phyloP scores from a whole-genome alignment of 176 grass and related monocot genomes.

The Zea luxurians region DNA sequence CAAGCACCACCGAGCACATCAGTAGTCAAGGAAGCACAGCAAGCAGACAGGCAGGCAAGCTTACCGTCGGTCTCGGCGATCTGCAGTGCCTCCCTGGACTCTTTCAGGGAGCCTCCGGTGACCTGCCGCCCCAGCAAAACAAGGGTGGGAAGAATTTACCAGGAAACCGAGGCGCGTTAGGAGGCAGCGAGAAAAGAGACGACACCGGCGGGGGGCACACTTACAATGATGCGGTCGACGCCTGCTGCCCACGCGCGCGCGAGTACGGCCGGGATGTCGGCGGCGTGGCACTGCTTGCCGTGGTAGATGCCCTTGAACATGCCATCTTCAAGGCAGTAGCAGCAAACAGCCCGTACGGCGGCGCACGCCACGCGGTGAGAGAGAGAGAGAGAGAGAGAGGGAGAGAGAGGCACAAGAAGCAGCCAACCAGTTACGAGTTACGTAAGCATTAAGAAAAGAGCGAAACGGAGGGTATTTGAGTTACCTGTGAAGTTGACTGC shows the following conservation, averaged over 20 bases:
- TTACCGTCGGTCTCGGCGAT: slow-evolving; percentile 89
- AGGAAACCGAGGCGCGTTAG: not conserved
- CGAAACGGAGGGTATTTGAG: not conserved
- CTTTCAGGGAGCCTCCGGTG: slow-evolving; percentile 82
- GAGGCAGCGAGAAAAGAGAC: not conserved
- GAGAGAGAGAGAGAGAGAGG: not conserved
- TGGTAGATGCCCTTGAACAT: slow-evolving; percentile 99
- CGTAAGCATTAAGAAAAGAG: not conserved
- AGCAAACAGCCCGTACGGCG: not conserved
- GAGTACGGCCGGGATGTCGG: slow-evolving; percentile 75
- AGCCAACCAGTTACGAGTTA: not conserved
- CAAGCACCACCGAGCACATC: slow-evolving; percentile 5
- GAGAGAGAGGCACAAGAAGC: not conserved
- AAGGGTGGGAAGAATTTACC: not conserved
- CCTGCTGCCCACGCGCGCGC: slow-evolving; percentile 80
- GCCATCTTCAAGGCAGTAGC: slow-evolving; percentile 55
- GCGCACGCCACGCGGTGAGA: not conserved
- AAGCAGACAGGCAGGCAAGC: not conserved
- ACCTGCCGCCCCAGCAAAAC: slow-evolving; percentile 45
- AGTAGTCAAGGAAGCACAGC: not conserved
- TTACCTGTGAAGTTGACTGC: slow-evolving; percentile 86
- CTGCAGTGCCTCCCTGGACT: slow-evolving; percentile 81
- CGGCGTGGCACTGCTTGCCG: slow-evolving; percentile 74
- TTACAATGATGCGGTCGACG: slow-evolving; percentile 87
- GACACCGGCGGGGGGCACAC: not conserved